A percentile compares a stretch with the other conserved stretches of the same genome.
phyloP scores from a whole-genome alignment of 2,329 filamentous ascomycete genomes.

The Ceratocystis diversiconidia region DNA sequence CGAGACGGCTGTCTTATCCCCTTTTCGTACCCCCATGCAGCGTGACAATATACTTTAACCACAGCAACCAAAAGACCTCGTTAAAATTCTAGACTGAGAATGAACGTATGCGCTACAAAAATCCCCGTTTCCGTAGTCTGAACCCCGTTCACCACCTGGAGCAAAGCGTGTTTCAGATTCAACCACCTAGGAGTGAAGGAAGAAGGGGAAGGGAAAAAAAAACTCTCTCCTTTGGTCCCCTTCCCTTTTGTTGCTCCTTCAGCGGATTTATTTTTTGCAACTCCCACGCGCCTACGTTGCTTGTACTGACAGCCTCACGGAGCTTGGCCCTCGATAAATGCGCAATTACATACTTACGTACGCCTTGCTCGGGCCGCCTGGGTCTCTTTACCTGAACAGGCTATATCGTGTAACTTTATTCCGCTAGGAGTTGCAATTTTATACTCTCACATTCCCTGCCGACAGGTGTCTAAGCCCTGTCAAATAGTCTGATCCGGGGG shows the following conservation, averaged over 20 bases:
- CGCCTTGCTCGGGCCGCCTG: neutral
- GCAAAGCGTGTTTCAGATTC: slow-evolving; percentile 3
- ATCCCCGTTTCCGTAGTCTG: neutral
- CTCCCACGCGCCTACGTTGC: neutral
- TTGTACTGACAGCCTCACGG: neutral
- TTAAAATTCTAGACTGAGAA: neutral
- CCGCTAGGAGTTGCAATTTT: neutral
- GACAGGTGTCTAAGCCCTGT: slow-evolving; percentile 11
- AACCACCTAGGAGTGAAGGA: slow-evolving; percentile 3
- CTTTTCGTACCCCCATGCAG: neutral
- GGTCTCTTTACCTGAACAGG: neutral
- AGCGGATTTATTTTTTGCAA: neutral
- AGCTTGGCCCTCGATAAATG: neutral
- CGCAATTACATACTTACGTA: neutral
- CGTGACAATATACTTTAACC: neutral
- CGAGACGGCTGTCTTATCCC: neutral
- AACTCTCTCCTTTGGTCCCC: neutral
- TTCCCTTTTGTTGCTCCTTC: neutral
- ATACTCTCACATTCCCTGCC: neutral
- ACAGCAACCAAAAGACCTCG: neutral
- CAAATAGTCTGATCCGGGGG: slow-evolving; percentile 5
- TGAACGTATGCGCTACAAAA: neutral
- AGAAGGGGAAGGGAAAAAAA: slow-evolving; percentile 1
- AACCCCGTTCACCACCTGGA: neutral
- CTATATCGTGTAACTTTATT: neutral